Base-by-base conservation (phyloP, 495 filamentous ascomycete genomes). In the Penicillium paxilli region DNA sequence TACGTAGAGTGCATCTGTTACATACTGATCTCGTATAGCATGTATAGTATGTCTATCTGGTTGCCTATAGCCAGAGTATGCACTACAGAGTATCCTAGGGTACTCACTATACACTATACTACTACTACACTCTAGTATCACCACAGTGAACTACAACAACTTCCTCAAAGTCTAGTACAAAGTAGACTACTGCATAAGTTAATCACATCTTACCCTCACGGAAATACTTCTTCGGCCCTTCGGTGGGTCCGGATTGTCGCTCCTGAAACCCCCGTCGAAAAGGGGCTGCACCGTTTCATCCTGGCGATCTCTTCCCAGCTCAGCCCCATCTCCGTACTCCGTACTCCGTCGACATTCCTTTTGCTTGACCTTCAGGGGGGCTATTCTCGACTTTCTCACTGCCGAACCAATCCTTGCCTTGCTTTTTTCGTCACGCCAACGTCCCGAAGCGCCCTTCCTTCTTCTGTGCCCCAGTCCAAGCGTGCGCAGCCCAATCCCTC, bases 141-240 rank as follows among this genome's bases (percentile, higher is more conserved):
- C n/a, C n/a, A n/a, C n/a, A n/a, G n/a, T n/a, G n/a, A n/a, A n/a
- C n/a, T n/a, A n/a, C n/a, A n/a, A n/a, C n/a, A n/a, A n/a, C n/a
- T n/a, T n/a, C n/a, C n/a, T n/a, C n/a, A n/a, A n/a, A n/a, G n/a
- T n/a, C n/a, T n/a, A n/a, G n/a, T n/a, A n/a, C n/a, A n/a, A n/a
- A n/a, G n/a, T n/a, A n/a, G n/a, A n/a, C n/a, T n/a, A n/a, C n/a
- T n/a, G n/a, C n/a, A n/a, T n/a, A n/a, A n/a, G n/a, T n/a, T n/a
- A n/a, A n/a, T n/a, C n/a, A n/a, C n/a, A n/a, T n/a, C n/a, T n/a
- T n/a, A n/a, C n/a, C n/a, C n/a, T n/a, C n/a, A n/a, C n/a, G n/a
- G n/a, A n/a, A n/a, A n/a, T n/a, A n/a, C n/a, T 35, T 65, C 64
- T 70, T 67, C 59, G 60, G 16, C 21, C 41, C 54, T 65, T 70